Evolutionary conservation across 495 filamentous ascomycete species (phyloP), one percentile per base, ranked within the genome.

Genomic region (Chlorociboria aeruginascens): DNA sequence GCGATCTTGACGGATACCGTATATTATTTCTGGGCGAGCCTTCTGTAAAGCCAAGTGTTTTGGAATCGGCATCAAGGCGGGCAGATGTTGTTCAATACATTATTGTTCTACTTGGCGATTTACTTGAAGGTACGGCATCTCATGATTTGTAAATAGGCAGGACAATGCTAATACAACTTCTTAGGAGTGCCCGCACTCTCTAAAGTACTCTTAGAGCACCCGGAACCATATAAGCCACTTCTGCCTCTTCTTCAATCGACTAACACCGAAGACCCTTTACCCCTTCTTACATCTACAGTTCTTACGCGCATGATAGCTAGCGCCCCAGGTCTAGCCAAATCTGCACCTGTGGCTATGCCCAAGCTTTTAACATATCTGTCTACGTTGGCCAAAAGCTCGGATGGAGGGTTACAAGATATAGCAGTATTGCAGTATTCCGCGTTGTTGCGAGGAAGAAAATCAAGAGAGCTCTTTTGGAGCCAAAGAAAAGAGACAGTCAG

Each of bases 31-130:
- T 95, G 7, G 92, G 92, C 37, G 70, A 77, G 30, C 70, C 74
- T 33, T 25, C 20, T 25, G 78, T 74, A 40, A 76, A 72, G 51
- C 76, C 75, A 60, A 89, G 87, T 65, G 84, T 96, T 20, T 68
- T 95, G 55, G 84, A 93, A 63, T 76, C 76, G 32, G 86, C 87
- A 7, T 73, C 79, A 40, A 83, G 83, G 67, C 75, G 85, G 40
- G 72, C 79, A 57, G 88, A 96, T 69, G 86, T 97, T 28, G 74
- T 95, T 50, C 90, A 95, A 65, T 96, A 96, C 62, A 83, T 96
- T 55, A 74, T 97, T 33, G 89, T 96, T 34, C 70, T 97, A 57
- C 75, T 90, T 36, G 81, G 78, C 50, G 93, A 99, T 64, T 67
- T 97, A 45, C 80, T 97, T 39, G 83, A 87, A 61, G 82, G 92